Evolutionary conservation across 2,329 filamentous ascomycete genomes (phyloP), one percentile per base, ranked within the genome.

Genomic region (Trichoderma sp.): DNA sequence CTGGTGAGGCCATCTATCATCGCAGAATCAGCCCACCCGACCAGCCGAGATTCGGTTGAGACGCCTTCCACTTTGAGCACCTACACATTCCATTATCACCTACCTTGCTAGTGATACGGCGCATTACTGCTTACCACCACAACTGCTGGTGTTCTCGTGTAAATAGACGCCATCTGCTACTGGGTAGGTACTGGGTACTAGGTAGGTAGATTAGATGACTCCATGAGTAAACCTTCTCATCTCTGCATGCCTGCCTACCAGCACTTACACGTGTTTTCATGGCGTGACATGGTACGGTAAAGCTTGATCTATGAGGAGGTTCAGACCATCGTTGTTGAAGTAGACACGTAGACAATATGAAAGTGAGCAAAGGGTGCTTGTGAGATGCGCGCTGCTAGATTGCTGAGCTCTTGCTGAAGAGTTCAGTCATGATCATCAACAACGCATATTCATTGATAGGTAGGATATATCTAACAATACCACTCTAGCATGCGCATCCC

Each of bases 1-100:
- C 39, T n/a, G 32, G 67, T 69, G 67, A 69, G 67, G 58, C 68
- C 68, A 71, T 71, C 61, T 28, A 50, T 71, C 50, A 65, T 39
- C 58, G 23, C 15, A 71, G 23, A 20, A 71, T 71, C 68, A 71
- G 68, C 50, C 68, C 68, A 71, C 55, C 50, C 34, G 61, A 71
- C 15, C 53, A 50, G 68, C 61, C 50, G 55, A 50, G 26, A 58
- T 50, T 26, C 61, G 2, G 23, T 47, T 39, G 6, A 62, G 70
- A 62, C 64, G 64, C 70, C 55, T 68, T 71, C 64, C 70, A 23
- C 23, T 68, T 68, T 62, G 39, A 63, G 70, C 6, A 50, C 12
- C 28, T 53, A 43, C 39, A n/a, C 39, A 43, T 53, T 53, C n/a
- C 12, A 20, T 13, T 53, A 20, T 53, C 39, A 69, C 57, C 66